Percentiles rank a stretch among this genome's conserved stretches.
These are phyloP conservation scores for Volvox carteri DNA, from an alignment of 163 green algal genomes.

Conservation along the genomic window DNA sequence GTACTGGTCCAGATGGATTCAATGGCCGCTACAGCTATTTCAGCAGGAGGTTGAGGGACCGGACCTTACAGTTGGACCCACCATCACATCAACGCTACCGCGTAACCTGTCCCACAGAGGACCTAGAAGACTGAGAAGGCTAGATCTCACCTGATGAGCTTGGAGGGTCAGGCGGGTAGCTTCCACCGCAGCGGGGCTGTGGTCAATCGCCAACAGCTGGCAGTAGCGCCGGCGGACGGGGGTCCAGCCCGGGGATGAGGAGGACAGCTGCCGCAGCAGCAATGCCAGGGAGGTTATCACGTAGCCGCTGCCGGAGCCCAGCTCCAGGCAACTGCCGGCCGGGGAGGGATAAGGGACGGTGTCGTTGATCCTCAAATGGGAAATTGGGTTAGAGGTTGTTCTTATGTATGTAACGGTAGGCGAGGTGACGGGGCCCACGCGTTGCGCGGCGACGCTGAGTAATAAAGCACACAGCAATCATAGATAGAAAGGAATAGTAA, in stretches of 20 bases:
- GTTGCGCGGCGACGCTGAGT: too few species aligned
- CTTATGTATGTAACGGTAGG: too few species aligned
- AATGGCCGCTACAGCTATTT: too few species aligned
- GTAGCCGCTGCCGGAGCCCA: constrained; percentile 91
- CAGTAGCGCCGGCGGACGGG: background rate
- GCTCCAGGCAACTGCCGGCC: constrained; percentile 74
- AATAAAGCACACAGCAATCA: too few species aligned
- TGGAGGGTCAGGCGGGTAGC: constrained; percentile 76
- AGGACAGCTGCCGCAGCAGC: constrained; percentile 65
- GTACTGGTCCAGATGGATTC: too few species aligned
- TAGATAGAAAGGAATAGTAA: too few species aligned
- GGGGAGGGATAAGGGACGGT: background rate
- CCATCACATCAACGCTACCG: constrained; percentile 72
- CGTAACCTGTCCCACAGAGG: constrained; percentile 53
- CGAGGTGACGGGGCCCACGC: too few species aligned
- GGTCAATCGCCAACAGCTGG: constrained; percentile 84
- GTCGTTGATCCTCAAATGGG: too few species aligned
- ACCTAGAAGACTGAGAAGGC: constrained; percentile 71
- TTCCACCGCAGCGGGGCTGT: constrained; percentile 77
- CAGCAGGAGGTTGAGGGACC: too few species aligned
- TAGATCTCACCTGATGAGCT: constrained; percentile 10
- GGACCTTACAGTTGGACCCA: too few species aligned
- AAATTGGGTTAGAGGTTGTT: too few species aligned
- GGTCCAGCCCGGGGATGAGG: background rate
- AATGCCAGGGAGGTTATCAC: constrained; percentile 83